A percentile compares a stretch with the other conserved stretches of the same genome.
These are phyloP conservation scores for Elaeagnus macrophylla DNA, from an alignment of 306 rosid species.

Conservation along the genomic window DNA sequence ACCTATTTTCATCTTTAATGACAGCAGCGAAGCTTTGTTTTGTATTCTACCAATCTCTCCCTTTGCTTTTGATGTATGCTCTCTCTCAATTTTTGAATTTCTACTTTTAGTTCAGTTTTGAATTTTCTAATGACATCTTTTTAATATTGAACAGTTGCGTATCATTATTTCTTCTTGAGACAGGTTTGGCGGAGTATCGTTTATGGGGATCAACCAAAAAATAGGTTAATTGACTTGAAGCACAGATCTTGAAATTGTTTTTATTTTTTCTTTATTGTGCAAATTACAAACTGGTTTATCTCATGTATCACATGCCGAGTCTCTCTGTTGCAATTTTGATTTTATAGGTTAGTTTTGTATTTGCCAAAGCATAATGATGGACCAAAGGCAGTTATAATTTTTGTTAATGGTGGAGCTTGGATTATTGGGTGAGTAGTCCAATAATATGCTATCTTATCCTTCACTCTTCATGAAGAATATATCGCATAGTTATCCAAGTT, in stretches of 20 bases:
- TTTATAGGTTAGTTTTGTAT: constrained; percentile 80
- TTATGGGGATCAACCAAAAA: constrained; percentile 83
- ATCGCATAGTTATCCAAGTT: neutral
- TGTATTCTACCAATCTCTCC: no score
- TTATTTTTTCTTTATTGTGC: neutral
- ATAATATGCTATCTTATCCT: constrained; percentile 17
- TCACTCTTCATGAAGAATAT: neutral
- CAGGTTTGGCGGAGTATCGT: constrained; percentile 64
- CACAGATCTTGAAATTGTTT: neutral
- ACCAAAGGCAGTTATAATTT: constrained; percentile 79
- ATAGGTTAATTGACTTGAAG: constrained; percentile 44
- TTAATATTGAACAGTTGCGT: constrained; percentile 51
- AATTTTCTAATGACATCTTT: no score
- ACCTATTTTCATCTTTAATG: no score
- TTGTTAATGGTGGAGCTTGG: constrained; percentile 99
- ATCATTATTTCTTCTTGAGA: constrained; percentile 58
- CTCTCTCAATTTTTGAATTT: no score
- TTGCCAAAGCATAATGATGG: constrained; percentile 41
- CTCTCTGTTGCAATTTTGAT: constrained; percentile 12
- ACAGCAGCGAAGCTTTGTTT: no score
- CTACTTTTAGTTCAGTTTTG: no score
- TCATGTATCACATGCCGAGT: constrained; percentile 8
- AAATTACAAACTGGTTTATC: constrained; percentile 12
- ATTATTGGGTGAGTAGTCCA: constrained; percentile 74
- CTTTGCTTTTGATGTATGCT: no score